A percentile compares a stretch with the other conserved stretches of the same genome.
Evolutionary conservation across 1,284 basidiomycete species (phyloP).

Genomic region (Naganishia sp.): DNA sequence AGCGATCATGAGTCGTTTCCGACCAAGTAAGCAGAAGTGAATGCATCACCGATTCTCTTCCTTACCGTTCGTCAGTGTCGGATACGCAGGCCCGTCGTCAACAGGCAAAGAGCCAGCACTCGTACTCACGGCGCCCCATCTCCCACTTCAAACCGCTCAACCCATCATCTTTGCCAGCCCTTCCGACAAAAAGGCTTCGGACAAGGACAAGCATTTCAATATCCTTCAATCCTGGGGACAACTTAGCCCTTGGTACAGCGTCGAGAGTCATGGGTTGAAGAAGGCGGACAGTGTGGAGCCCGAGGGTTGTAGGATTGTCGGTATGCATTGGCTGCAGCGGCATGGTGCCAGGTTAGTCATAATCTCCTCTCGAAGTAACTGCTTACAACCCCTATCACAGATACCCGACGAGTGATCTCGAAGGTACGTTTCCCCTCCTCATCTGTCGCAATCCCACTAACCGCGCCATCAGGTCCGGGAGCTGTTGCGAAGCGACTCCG

Average conservation of each 20-base stretch:
- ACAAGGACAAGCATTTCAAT: constrained; percentile 41
- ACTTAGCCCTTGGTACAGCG: constrained; percentile 54
- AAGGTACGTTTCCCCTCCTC: constrained; percentile 4
- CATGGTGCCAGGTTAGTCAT: constrained; percentile 52
- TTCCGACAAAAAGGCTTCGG: constrained; percentile 24
- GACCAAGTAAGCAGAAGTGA: constrained; percentile 42
- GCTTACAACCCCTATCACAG: neutral
- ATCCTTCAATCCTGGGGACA: constrained; percentile 57
- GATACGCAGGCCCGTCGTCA: constrained; percentile 76
- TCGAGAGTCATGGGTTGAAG: constrained; percentile 55
- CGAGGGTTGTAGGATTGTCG: constrained; percentile 51
- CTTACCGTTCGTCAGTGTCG: constrained; percentile 57
- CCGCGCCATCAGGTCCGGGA: constrained; percentile 59
- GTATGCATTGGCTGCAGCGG: constrained; percentile 55
- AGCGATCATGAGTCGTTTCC: constrained; percentile 45
- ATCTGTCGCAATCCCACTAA: too few relatives aligned
- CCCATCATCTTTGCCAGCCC: constrained; percentile 59
- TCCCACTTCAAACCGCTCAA: constrained; percentile 71
- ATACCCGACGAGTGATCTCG: constrained; percentile 30
- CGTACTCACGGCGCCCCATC: constrained; percentile 72
- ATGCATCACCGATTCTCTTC: constrained; percentile 8
- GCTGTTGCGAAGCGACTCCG: constrained; percentile 64
- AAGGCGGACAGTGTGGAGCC: constrained; percentile 50
- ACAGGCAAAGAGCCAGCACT: constrained; percentile 79
- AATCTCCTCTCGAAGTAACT: too few relatives aligned